These are phyloP conservation scores for Calonectria fujianensis DNA, from an alignment of 2,329 filamentous ascomycete species.

Conservation along the genomic window DNA sequence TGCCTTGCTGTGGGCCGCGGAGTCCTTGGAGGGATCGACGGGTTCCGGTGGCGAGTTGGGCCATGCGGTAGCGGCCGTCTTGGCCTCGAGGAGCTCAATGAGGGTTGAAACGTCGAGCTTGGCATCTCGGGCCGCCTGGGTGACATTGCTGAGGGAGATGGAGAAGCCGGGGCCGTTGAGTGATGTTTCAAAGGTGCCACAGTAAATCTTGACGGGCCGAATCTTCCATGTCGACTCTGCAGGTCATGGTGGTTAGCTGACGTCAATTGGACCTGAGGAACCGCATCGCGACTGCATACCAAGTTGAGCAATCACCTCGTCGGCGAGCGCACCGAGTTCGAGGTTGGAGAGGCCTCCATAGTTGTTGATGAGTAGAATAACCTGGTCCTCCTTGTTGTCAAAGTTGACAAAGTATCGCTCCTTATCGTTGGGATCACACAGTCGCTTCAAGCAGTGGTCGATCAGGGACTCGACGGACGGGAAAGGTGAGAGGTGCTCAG, in stretches of 20 bases:
- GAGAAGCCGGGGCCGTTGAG: conserved; percentile 37
- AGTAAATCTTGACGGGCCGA: conserved; percentile 34
- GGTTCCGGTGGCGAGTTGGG: conserved; percentile 20
- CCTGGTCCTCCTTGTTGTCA: conserved; percentile 27
- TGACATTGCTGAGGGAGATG: conserved; percentile 31
- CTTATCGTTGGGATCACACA: conserved; percentile 37
- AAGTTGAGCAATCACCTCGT: conserved; percentile 35
- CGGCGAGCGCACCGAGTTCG: conserved; percentile 32
- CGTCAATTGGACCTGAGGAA: background rate
- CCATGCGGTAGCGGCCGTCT: conserved; percentile 31
- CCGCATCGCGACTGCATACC: background rate
- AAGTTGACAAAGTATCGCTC: conserved; percentile 35
- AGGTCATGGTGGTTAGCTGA: conserved; percentile 18
- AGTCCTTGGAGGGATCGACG: conserved; percentile 13
- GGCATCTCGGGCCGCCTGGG: conserved; percentile 30
- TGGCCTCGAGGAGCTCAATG: conserved; percentile 20
- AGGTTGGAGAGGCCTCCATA: conserved; percentile 37
- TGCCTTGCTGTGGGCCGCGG: background rate
- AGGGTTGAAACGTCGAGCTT: conserved; percentile 7
- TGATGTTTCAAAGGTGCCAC: conserved; percentile 37
- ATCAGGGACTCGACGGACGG: conserved; percentile 35
- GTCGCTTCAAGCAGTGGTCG: conserved; percentile 27
- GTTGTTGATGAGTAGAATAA: conserved; percentile 37
- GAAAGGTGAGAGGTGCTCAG: conserved; percentile 34
- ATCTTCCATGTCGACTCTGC: conserved; percentile 34